Percentiles rank a stretch among this genome's conserved stretches.
Evolutionary conservation across 805 yeast genomes (phyloP).

Genomic region (Isabelozyma rhagii): DNA sequence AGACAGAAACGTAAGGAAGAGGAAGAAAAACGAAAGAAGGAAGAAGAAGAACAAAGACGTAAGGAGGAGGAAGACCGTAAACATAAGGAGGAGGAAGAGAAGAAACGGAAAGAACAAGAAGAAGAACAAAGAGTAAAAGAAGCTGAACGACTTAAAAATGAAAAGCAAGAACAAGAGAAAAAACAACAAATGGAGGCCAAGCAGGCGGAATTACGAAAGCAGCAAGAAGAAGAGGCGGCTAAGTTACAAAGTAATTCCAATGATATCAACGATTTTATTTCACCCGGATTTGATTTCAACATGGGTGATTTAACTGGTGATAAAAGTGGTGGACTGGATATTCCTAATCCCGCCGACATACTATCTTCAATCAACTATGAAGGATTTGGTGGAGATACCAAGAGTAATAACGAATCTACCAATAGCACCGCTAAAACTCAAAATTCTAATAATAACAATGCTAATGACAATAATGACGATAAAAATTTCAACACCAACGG

Average conservation of each 20-base stretch:
- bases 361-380: slow-evolving; percentile 25
- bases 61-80: slow-evolving; percentile 14
- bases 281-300: slow-evolving; percentile 26
- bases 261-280: slow-evolving; percentile 12
- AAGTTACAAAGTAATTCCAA: neutral
- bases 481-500: neutral
- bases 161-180: slow-evolving; percentile 10
- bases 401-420: neutral
- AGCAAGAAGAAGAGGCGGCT: neutral
- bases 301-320: slow-evolving; percentile 13
- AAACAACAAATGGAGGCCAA: slow-evolving; percentile 6
- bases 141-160: slow-evolving; percentile 12
- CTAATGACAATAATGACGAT: slow-evolving; percentile 2
- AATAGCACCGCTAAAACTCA: slow-evolving; percentile 1
- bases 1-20: slow-evolving; percentile 27
- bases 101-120: slow-evolving; percentile 13
- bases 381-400: slow-evolving; percentile 4
- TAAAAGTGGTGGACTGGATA: slow-evolving; percentile 10
- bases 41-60: slow-evolving; percentile 14
- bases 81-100: slow-evolving; percentile 16
- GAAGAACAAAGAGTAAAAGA: slow-evolving; percentile 11
- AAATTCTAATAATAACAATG: neutral
- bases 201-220: slow-evolving; percentile 3
- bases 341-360: slow-evolving; percentile 33
- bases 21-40: slow-evolving; percentile 17